Conservation (phyloP, 2,329 filamentous ascomycete species). For the Penicillium sp. region DNA sequence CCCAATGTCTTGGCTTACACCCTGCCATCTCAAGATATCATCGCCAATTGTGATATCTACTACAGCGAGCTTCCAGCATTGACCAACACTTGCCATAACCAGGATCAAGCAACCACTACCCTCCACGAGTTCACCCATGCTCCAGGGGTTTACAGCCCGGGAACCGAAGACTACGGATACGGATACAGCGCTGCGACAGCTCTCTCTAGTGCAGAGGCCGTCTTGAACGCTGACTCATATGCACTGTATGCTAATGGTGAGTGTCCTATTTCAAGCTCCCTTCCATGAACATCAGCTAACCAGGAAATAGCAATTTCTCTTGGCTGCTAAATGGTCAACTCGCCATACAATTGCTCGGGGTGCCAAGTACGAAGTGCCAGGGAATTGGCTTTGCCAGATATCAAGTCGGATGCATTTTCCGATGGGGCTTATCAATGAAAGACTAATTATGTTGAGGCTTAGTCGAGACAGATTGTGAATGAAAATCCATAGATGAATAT, state of each 20-base stretch:
- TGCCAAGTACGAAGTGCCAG: not conserved
- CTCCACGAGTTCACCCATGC: conserved; percentile 60
- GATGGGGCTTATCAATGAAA: not conserved
- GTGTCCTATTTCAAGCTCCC: not conserved
- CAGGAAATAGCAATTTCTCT: conserved; percentile 13
- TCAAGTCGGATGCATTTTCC: not conserved
- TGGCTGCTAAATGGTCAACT: conserved; percentile 8
- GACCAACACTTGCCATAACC: conserved; percentile 49
- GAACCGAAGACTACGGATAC: conserved; percentile 52
- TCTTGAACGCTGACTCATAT: conserved; percentile 58
- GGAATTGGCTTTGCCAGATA: not conserved
- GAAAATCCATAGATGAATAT: not conserved
- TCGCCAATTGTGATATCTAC: conserved; percentile 57
- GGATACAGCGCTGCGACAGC: conserved; percentile 46
- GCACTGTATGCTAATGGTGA: conserved; percentile 46
- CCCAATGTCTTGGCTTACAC: conserved; percentile 54
- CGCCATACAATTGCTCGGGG: not conserved
- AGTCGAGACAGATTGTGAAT: too few species aligned
- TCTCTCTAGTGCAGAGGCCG: conserved; percentile 44
- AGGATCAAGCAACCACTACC: conserved; percentile 58
- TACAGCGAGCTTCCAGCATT: conserved; percentile 43
- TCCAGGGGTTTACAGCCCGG: conserved; percentile 45
- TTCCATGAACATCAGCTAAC: not conserved
- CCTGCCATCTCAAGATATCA: conserved; percentile 45
- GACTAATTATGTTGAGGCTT: not conserved